A percentile compares a stretch with the other conserved stretches of the same genome.
Conservation (phyloP, 352 stramenopile genomes). For the Plasmopara viticola region DNA sequence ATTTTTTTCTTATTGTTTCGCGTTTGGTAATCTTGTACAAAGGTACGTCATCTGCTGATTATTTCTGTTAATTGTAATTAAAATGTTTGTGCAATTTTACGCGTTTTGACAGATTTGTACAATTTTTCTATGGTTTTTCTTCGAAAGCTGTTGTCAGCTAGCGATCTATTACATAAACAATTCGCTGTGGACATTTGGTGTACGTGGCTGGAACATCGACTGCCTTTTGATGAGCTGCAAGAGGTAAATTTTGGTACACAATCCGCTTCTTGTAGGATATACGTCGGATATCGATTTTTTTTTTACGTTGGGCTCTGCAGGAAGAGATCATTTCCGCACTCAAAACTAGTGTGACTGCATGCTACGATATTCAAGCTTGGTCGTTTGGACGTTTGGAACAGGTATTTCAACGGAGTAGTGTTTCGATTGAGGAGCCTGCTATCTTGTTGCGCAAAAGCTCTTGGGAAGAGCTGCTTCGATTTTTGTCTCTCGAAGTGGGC, state of each 20-base stretch:
- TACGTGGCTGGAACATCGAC: slow-evolving; percentile 38
- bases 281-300: background rate
- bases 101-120: slow-evolving; percentile 48
- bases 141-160: slow-evolving; percentile 61
- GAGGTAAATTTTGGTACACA: slow-evolving; percentile 33
- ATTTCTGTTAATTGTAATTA: too few relatives aligned
- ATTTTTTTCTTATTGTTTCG: slow-evolving; percentile 44
- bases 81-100: slow-evolving; percentile 1
- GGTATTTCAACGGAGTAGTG: slow-evolving; percentile 18
- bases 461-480: slow-evolving; percentile 37
- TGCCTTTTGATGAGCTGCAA: slow-evolving; percentile 51
- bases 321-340: slow-evolving; percentile 52
- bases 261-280: background rate
- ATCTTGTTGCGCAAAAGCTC: slow-evolving; percentile 27
- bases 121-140: slow-evolving; percentile 80
- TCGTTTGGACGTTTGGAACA: slow-evolving; percentile 39
- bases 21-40: slow-evolving; percentile 35
- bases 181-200: slow-evolving; percentile 74
- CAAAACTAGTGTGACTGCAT: slow-evolving; percentile 43
- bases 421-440: slow-evolving; percentile 1
- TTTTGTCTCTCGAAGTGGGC: slow-evolving; percentile 32
- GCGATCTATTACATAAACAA: slow-evolving; percentile 35
- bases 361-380: slow-evolving; percentile 31
- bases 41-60: slow-evolving; percentile 19
- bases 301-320: slow-evolving; percentile 6